A percentile compares a stretch with the other conserved stretches of the same genome.
Evolutionary conservation across 2,329 filamentous ascomycete species (phyloP).

Genomic region (Ilyonectria sp.): DNA sequence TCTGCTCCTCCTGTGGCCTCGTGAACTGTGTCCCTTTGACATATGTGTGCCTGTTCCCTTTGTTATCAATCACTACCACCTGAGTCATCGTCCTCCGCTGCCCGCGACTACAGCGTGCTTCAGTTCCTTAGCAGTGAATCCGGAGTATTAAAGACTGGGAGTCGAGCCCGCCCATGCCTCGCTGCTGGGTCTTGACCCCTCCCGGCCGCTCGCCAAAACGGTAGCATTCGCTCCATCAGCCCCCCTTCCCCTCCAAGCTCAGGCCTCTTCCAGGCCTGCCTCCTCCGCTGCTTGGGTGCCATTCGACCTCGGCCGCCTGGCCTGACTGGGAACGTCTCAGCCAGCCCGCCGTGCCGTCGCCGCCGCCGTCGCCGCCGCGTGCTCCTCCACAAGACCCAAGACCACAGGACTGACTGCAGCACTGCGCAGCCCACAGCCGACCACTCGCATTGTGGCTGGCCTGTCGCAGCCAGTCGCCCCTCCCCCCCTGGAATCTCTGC

Average conservation of each 20-base stretch:
- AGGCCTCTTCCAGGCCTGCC: neutral
- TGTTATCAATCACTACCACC: neutral
- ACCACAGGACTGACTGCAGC: constrained; percentile 3
- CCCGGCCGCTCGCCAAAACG: constrained; percentile 2
- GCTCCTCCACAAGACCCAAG: neutral
- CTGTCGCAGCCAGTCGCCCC: constrained; percentile 26
- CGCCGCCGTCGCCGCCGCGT: constrained; percentile 3
- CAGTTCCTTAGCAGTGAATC: neutral
- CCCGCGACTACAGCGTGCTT: neutral
- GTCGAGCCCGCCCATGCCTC: neutral
- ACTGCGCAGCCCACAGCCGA: constrained; percentile 12
- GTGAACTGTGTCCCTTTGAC: neutral
- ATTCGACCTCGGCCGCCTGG: constrained; percentile 25
- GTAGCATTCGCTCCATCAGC: constrained; percentile 24
- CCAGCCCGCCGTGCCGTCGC: constrained; percentile 19
- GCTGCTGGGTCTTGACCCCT: neutral
- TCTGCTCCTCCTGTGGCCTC: constrained; percentile 7
- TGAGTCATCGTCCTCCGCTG: neutral
- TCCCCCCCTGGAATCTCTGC: constrained; percentile 13
- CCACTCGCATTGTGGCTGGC: constrained; percentile 31
- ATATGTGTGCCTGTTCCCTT: neutral
- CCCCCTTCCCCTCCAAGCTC: neutral
- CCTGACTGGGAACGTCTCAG: constrained; percentile 25
- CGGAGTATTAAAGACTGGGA: neutral
- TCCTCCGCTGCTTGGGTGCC: constrained; percentile 12